phyloP scores from a whole-genome alignment of 2,329 filamentous ascomycete species.

The Phyllosticta citriasiana region DNA sequence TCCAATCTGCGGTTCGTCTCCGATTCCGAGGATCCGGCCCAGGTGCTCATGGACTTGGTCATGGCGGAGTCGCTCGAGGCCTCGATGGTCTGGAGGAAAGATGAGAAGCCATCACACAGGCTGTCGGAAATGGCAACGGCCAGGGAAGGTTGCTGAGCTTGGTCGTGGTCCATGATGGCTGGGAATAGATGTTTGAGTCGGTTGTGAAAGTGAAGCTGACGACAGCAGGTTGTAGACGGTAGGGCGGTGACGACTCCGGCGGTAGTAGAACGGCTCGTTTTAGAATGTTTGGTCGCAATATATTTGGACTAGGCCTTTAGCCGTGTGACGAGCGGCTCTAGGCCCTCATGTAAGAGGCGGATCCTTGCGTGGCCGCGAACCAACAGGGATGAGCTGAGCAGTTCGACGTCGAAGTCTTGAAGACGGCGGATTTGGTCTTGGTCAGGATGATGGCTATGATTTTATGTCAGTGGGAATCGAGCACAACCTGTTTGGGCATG shows the following conservation, averaged over 20 bases:
- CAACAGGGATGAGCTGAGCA: background rate
- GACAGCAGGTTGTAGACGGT: background rate
- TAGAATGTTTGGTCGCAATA: background rate
- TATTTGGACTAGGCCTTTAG: background rate
- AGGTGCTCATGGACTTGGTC: conserved; percentile 5
- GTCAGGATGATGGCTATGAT: background rate
- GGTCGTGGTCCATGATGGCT: conserved; percentile 1
- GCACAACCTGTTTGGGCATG: background rate
- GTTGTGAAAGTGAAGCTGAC: background rate
- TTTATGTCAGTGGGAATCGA: background rate
- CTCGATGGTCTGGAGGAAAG: conserved; percentile 4
- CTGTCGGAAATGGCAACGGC: conserved; percentile 3
- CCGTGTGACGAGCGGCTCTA: background rate
- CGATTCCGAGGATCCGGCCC: background rate
- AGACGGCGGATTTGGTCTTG: background rate
- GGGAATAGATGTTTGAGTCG: background rate
- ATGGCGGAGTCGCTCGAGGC: background rate
- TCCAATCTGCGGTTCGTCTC: background rate
- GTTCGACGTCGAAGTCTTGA: background rate
- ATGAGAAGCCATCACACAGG: conserved; percentile 3
- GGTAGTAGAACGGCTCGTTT: background rate
- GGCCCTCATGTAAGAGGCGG: background rate
- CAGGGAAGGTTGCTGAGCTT: background rate
- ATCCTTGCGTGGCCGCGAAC: background rate
- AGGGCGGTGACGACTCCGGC: background rate